A percentile compares a stretch with the other conserved stretches of the same genome.
phyloP scores from a whole-genome alignment of 352 stramenopile genomes.

The Phytophthora cajani region DNA sequence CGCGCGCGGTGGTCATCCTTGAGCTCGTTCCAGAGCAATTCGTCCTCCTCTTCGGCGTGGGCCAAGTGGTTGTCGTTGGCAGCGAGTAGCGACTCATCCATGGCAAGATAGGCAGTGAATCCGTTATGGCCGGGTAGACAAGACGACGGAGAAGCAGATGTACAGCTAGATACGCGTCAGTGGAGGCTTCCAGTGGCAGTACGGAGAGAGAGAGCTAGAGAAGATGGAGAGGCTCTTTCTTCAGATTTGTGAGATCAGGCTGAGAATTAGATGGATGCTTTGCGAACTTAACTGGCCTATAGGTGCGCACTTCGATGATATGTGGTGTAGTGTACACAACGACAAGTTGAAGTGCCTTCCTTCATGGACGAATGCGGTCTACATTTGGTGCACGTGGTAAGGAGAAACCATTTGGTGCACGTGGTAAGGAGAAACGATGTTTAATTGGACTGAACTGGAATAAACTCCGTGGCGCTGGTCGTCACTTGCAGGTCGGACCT shows the following conservation, averaged over 20 bases:
- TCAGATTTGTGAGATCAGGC: slow-evolving; percentile 5
- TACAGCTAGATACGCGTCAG: neutral
- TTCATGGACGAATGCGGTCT: neutral
- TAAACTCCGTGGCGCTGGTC: neutral
- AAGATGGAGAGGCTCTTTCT: slow-evolving; percentile 13
- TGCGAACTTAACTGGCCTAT: slow-evolving; percentile 16
- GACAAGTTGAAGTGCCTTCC: slow-evolving; percentile 8
- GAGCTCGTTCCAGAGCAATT: slow-evolving; percentile 84
- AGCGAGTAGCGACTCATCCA: slow-evolving; percentile 76
- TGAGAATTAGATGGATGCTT: neutral
- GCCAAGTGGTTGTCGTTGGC: slow-evolving; percentile 37
- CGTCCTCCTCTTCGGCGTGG: slow-evolving; percentile 60
- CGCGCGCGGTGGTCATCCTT: slow-evolving; percentile 59
- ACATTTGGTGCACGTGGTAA: neutral
- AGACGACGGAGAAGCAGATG: slow-evolving; percentile 15
- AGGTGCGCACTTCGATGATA: neutral
- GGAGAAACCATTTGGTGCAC: neutral
- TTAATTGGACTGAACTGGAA: neutral
- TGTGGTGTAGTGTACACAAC: slow-evolving; percentile 16
- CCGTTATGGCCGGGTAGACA: slow-evolving; percentile 6
- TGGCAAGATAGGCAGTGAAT: slow-evolving; percentile 17
- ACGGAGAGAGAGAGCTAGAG: neutral
- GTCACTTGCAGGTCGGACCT: slow-evolving; percentile 3
- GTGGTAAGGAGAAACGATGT: neutral
- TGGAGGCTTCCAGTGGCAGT: neutral